These are phyloP conservation scores for Recurvomyces mirabilis DNA, from an alignment of 495 filamentous ascomycete genomes.

Conservation along the genomic window DNA sequence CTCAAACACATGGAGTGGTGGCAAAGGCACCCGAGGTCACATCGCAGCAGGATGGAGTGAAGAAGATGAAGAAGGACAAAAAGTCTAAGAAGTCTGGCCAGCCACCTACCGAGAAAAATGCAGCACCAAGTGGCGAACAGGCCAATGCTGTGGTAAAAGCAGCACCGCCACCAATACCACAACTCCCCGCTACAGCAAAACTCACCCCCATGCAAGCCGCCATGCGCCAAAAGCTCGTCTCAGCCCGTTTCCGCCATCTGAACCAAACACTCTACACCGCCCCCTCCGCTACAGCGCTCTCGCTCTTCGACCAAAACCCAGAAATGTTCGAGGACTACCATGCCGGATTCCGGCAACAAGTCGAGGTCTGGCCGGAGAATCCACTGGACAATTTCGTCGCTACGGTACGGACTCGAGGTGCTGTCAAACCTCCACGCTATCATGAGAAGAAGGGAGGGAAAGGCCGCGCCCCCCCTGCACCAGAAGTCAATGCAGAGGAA, in stretches of 20 bases:
- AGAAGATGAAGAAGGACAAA: background rate
- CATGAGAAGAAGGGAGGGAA: constrained; percentile 14
- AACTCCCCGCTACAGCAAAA: constrained; percentile 36
- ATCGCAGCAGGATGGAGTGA: constrained; percentile 25
- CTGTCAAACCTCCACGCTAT: constrained; percentile 28
- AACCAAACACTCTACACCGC: constrained; percentile 94
- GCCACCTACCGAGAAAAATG: no score
- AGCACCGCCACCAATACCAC: constrained; percentile 27
- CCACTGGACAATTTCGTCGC: constrained; percentile 74
- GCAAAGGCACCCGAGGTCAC: constrained; percentile 11
- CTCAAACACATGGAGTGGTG: background rate
- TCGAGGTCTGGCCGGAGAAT: constrained; percentile 90
- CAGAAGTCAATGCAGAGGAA: no score
- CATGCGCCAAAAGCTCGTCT: constrained; percentile 87
- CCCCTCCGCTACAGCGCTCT: constrained; percentile 64
- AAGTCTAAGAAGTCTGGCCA: constrained; percentile 3
- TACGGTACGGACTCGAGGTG: constrained; percentile 49
- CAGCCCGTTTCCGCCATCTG: constrained; percentile 90
- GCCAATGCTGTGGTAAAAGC: no score
- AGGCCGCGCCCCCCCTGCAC: background rate
- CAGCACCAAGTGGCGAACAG: no score
- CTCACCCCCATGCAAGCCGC: constrained; percentile 84
- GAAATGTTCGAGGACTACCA: constrained; percentile 93
- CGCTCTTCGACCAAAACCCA: constrained; percentile 67
- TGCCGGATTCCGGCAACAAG: constrained; percentile 85